Evolutionary conservation across 371 early-diverging fungal species (phyloP).

Genomic region (Apophysomyces variabilis): DNA sequence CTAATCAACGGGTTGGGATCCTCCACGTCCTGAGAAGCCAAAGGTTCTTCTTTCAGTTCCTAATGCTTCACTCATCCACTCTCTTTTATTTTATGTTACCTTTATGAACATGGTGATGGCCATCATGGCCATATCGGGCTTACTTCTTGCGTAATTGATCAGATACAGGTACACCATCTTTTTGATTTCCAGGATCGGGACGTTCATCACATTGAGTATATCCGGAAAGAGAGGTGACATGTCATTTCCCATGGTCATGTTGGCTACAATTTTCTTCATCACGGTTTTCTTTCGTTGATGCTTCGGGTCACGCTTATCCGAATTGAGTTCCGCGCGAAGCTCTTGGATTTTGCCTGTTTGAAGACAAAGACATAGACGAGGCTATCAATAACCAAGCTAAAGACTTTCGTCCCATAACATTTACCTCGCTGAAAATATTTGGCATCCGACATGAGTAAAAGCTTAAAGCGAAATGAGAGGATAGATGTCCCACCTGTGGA

Average conservation of each 20-base stretch:
- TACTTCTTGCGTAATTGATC: constrained; percentile 93
- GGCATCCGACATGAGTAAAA: constrained; percentile 66
- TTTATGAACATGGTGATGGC: constrained; percentile 97
- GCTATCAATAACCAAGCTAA: background rate
- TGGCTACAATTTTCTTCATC: constrained; percentile 95
- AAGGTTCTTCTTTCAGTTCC: background rate
- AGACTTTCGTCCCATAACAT: background rate
- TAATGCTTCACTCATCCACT: background rate
- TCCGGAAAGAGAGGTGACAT: constrained; percentile 88
- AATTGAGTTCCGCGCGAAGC: constrained; percentile 87
- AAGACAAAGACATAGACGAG: background rate
- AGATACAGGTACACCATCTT: constrained; percentile 93
- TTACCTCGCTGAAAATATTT: constrained; percentile 85
- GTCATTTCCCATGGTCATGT: constrained; percentile 99
- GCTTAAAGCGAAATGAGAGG: background rate
- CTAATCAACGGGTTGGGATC: constrained; percentile 93
- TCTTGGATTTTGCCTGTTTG: constrained; percentile 92
- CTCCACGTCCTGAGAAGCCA: constrained; percentile 77
- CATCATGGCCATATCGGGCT: constrained; percentile 96
- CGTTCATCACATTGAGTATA: constrained; percentile 62
- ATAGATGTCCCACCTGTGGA: background rate
- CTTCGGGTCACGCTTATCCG: constrained; percentile 91
- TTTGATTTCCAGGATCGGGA: constrained; percentile 65
- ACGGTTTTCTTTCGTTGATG: constrained; percentile 86
- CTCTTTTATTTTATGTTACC: constrained; percentile 45